Base-by-base conservation (phyloP, 2,329 filamentous ascomycete species). In the Curvularia lunata region DNA sequence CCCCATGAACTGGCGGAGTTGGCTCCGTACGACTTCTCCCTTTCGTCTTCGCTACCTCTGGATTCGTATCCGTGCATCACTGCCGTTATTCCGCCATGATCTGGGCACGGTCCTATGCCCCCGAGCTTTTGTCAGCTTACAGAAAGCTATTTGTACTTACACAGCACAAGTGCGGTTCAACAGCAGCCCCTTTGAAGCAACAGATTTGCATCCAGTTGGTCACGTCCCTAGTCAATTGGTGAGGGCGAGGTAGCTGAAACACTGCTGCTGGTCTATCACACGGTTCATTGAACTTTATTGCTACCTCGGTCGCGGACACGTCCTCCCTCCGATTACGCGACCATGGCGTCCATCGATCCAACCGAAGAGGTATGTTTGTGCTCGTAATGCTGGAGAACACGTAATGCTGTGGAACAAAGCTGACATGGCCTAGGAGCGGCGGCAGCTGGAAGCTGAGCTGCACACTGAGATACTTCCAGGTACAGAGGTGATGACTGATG, bases 401-500 rank as follows among this genome's bases (percentile, higher is more conserved):
- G 7, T 8, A 1, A 5, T 32, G 19, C 5, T n/a, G 16, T 3
- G 4, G 1, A 5, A 23, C 13, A 19, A 13, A 13, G 38, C 51
- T 61, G 41, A 64, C 21, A 25, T 7, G 9, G 8, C 7, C 1
- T 61, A 81, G 78, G 80, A 81, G 64, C 72, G 78, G 45, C 76
- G 69, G 55, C 77, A 80, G 57, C 75, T 85, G 59, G 83, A 84
- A 68, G 64, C 78, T 53, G 82, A 85, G 76, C 79, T 86, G 58
- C 77, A 82, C 54, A 78, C 78, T 30, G 81, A 84, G 60, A 81
- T 86, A 55, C 73, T 85, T 40, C 84, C 84, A 3, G 84, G 84
- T 23, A 86, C 84, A 4, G 84, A 86, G 71, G 79, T 86, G 67
- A 86, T 86, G 84, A 75, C 80, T 8, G 84, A 89, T 78, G 81